A percentile compares a stretch with the other conserved stretches of the same genome.
Conservation (phyloP, 2,329 filamentous ascomycete genomes). For the Fusarium agapanthi region DNA sequence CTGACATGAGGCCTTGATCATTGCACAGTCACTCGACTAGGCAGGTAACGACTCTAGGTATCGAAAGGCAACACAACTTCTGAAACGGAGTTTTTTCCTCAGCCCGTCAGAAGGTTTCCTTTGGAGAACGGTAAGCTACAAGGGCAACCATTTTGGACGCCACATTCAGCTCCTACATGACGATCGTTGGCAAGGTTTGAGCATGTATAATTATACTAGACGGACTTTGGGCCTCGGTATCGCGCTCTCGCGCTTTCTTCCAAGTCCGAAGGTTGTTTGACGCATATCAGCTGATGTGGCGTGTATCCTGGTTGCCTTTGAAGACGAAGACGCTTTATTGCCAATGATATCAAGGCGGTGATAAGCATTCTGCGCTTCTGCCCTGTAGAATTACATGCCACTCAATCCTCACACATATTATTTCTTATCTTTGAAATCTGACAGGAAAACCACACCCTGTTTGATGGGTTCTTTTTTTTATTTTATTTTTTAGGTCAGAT, state of each 20-base stretch:
- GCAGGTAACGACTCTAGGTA: not conserved
- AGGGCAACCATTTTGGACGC: not conserved
- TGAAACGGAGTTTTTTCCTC: not conserved
- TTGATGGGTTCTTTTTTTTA: not conserved
- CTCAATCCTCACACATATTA: not conserved
- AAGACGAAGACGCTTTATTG: not conserved
- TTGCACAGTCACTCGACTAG: not conserved
- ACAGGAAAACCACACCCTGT: not conserved
- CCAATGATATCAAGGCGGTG: not conserved
- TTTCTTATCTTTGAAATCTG: not conserved
- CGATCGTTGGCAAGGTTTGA: not conserved
- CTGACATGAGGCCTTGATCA: not conserved
- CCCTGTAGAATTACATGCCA: not conserved
- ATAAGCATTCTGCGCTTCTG: not conserved
- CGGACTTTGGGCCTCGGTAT: not conserved
- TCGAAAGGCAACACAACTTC: not conserved
- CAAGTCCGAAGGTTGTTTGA: not conserved
- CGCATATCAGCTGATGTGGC: slow-evolving; percentile 18
- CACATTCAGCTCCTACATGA: not conserved
- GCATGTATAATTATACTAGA: not conserved
- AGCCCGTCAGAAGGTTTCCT: not conserved
- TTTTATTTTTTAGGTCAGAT: not conserved
- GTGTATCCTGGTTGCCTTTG: not conserved
- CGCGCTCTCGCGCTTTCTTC: slow-evolving; percentile 21
- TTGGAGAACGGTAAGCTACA: not conserved